Evolutionary conservation across 148 eudicot genomes (phyloP), one percentile per base, ranked within the genome.

Genomic region (Rhododendron ovatum): DNA sequence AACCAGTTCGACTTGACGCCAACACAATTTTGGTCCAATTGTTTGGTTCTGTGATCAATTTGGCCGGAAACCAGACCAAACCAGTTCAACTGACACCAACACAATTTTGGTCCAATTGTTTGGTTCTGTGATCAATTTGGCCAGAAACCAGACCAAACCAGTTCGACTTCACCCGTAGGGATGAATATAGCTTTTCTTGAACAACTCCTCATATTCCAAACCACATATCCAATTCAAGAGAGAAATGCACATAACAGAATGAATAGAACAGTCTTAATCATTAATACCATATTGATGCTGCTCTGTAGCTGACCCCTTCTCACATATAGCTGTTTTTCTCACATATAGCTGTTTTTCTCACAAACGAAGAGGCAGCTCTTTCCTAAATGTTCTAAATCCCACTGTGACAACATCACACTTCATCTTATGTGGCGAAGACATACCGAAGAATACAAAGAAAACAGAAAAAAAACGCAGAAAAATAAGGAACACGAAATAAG

Each of bases 271-370:
- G 48, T 77, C 67, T 53, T 81, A 59, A 22, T 20, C 48, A 82
- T 59, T 82, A 57, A 82, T 61, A 82, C 74, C 75, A 69, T 69
- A 82, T 18, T 82, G 50, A 24, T 39, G 75, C 84, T 61, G 84
- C 75, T 59, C 51, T 59, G 84, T 73, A 39, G 74, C 84, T 82
- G 33, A 37, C 33, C 84, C 74, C 51, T 82, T 43, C 53, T 78
- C 45, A 33, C 30, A 39, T 45, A 59, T 35, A 35, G 47, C 73
- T 22, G 43, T 20, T 82, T 59, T 59, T 5, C 50, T 59, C 43
- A 28, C 43, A 30, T 45, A 59, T 35, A 35, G 47, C 73, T 22
- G 43, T 20, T 82, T 59, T 59, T 5, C 50, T 59, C 43, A 28
- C 43, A 30, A n/a, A 28, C 43, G 8, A n/a, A 48, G 11, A 57